phyloP scores from a whole-genome alignment of 2,329 filamentous ascomycete species.

The Coleophoma crateriformis region DNA sequence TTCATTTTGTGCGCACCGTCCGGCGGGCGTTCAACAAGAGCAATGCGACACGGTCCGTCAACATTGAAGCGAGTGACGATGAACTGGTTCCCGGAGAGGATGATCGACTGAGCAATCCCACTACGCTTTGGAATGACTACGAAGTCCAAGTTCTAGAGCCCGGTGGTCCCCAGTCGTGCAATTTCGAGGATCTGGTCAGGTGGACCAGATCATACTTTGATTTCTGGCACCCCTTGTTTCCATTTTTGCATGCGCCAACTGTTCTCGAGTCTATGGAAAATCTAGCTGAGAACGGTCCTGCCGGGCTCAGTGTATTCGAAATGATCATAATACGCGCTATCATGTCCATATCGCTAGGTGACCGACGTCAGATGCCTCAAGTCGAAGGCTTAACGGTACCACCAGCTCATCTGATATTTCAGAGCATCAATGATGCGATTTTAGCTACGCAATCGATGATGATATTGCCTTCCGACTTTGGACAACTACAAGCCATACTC shows the following conservation, averaged over 20 bases:
- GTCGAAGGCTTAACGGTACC: constrained; percentile 21
- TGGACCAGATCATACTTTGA: constrained; percentile 51
- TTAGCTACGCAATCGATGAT: constrained; percentile 41
- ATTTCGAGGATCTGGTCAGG: constrained; percentile 41
- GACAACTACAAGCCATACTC: constrained; percentile 43
- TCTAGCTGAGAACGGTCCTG: constrained; percentile 28
- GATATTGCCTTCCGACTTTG: constrained; percentile 39
- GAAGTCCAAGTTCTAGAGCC: constrained; percentile 22
- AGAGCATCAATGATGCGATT: constrained; percentile 42
- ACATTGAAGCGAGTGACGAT: constrained; percentile 21
- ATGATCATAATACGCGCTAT: constrained; percentile 40
- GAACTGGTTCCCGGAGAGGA: constrained; percentile 52
- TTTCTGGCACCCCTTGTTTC: constrained; percentile 51
- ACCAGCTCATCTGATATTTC: constrained; percentile 39
- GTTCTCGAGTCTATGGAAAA: constrained; percentile 41
- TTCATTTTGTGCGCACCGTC: constrained; percentile 52
- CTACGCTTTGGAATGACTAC: constrained; percentile 29
- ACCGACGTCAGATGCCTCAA: constrained; percentile 37
- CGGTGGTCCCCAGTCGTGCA: neutral
- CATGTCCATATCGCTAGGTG: constrained; percentile 47
- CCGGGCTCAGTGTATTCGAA: constrained; percentile 28
- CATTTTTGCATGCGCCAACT: constrained; percentile 48
- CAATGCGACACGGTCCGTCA: constrained; percentile 2
- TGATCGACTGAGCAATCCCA: constrained; percentile 36
- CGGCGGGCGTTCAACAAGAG: constrained; percentile 39